Evolutionary conservation across 164 flowering plant species (phyloP), one percentile per base, ranked within the genome.

Genomic region (Macadamia tetraphylla): DNA sequence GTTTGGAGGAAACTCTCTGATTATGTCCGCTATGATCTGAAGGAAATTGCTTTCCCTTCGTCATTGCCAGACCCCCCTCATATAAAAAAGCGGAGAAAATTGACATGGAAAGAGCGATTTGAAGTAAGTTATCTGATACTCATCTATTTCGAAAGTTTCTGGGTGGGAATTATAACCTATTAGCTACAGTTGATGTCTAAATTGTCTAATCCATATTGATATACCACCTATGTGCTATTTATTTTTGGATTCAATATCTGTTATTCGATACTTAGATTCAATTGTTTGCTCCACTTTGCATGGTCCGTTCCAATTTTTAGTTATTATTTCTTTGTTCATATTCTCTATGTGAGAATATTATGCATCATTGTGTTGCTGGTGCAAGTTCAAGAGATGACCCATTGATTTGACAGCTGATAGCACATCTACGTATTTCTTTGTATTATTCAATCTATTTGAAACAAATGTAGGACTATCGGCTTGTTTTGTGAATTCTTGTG

Each of bases 1-100:
- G 92, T 83, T 0, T 85, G 78, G 62, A 76, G 88, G 73, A 90
- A 90, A 65, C 58, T 85, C 9, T 78, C 55, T 60, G 85, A 94
- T 79, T 94, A 91, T 70, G 79, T 91, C 35, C 90, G 96, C 23
- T 84, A 89, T 68, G 98, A 94, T 81, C 77, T 88, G 61, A 91
- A 90, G 77, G 97, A 94, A 76, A 91, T 91, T 58, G 93, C 93
- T 3, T 91, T 90, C 63, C 96, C 97, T 58, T 90, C 97, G 2
- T 91, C 96, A 4, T 78, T 91, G 70, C 93, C 90, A 1, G 91
- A 91, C 73, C 97, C 97, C 49, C 93, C 93, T 68, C 82, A 82
- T 66, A 30, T 83, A 3, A 80, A 77, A 58, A 86, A 84, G 82
- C 84, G 80, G 6, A 83, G 79, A 4, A 86, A 87, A 67, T 74